Base-by-base conservation (phyloP, 176 grass and related monocot genomes). In the Eleusine coracana region DNA sequence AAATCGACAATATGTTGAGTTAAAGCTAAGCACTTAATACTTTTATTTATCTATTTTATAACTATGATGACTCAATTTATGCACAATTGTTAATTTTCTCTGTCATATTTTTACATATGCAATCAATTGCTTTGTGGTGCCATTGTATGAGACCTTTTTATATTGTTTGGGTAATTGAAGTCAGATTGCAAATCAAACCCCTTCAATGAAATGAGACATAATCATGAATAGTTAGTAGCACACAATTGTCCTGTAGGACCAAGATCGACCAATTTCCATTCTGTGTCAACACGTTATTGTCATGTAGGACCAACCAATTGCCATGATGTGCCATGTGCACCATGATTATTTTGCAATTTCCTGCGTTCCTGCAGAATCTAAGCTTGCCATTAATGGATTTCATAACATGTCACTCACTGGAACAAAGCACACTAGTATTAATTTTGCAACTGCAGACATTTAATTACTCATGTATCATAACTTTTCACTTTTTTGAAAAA, bases 231-330 rank as follows among this genome's bases (percentile, higher is more conserved):
- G n/a, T 31, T 75, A 78, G 50, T 34, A 63, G 6, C 9, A 28
- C 28, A 72, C 41, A 21, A 68, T 82, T 73, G 66, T 50, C 78
- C 81, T 82, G 79, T 82, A 70, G 79, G 58, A 17, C 67, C 23
- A 62, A 13, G 59, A 62, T 62, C 73, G 14, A 51, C 73, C 31
- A 18, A 11, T 28, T 71, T 10, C 9, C 44, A 71, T 76, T 67
- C 14, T 69, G 74, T 6, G 4, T 13, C 10, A 28, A 28, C 10
- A 39, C 21, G 73, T 52, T 29, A 60, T 82, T 78, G 66, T 60
- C 78, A 89, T 78, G 78, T 82, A 75, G 79, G 58, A 29, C 67
- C 79, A 25, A 36, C 67, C 31, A 23, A 20, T 29, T 66, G 20
- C 13, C 37, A 71, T 71, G 51, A 16, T 70, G 68, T 83, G 51